phyloP scores from a whole-genome alignment of 768 basidiomycete species.

The Boletus sp. region DNA sequence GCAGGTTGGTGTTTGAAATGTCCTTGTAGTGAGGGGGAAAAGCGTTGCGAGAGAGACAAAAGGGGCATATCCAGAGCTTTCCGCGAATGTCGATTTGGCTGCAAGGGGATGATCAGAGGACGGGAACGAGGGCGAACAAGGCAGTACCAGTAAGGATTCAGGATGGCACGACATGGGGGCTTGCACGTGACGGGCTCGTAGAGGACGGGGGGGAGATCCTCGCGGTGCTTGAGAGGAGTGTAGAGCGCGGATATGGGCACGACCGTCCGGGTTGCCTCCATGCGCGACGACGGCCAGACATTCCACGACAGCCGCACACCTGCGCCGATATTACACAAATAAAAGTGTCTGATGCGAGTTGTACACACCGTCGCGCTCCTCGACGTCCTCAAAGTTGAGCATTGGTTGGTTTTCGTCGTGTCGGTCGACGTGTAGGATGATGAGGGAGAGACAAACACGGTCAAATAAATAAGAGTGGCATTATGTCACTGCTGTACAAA shows the following conservation, averaged over 20 bases:
- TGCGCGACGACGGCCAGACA: slow-evolving; percentile 96
- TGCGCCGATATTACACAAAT: slow-evolving; percentile 29
- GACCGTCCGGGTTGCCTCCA: slow-evolving; percentile 96
- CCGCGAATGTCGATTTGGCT: slow-evolving; percentile 99
- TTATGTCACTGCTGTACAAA: slow-evolving; percentile 1
- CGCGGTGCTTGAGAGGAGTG: slow-evolving; percentile 89
- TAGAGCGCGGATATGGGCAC: slow-evolving; percentile 99
- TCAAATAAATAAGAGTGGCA: slow-evolving; percentile 16
- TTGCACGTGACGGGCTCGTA: slow-evolving; percentile 99
- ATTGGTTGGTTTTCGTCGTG: slow-evolving; percentile 39
- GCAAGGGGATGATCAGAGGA: slow-evolving; percentile 11
- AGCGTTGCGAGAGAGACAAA: slow-evolving; percentile 94
- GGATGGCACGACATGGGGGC: slow-evolving; percentile 92
- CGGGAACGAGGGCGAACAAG: not conserved
- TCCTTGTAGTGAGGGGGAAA: slow-evolving; percentile 99
- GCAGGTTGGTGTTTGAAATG: slow-evolving; percentile 94
- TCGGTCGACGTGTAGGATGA: slow-evolving; percentile 28
- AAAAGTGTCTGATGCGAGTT: not conserved
- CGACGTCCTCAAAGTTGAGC: slow-evolving; percentile 94
- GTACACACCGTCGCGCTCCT: slow-evolving; percentile 87
- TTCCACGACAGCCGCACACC: slow-evolving; percentile 98
- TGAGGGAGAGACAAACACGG: slow-evolving; percentile 15
- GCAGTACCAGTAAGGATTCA: slow-evolving; percentile 94
- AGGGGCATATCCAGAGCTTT: slow-evolving; percentile 99
- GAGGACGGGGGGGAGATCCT: slow-evolving; percentile 92